Conservation (phyloP, 2,329 filamentous ascomycete species). For the Clonostachys solani region DNA sequence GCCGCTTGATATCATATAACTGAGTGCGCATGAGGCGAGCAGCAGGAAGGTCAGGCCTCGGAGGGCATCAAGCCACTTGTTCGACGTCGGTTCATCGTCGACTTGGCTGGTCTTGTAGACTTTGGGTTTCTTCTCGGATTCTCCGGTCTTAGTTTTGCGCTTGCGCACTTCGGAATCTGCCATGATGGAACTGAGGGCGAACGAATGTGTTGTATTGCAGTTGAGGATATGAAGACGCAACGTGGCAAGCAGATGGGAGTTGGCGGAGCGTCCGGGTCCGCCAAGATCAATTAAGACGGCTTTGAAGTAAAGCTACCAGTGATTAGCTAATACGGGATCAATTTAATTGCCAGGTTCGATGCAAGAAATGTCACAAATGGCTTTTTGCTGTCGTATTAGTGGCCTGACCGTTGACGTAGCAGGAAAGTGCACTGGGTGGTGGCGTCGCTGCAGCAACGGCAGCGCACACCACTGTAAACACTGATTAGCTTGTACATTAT, state of each 20-base stretch:
- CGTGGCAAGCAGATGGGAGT: no score
- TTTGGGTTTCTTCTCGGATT: slow-evolving; percentile 11
- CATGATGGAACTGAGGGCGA: slow-evolving; percentile 16
- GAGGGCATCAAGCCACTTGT: slow-evolving; percentile 58
- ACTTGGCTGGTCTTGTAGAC: slow-evolving; percentile 11
- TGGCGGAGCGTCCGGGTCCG: no score
- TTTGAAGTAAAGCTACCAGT: no score
- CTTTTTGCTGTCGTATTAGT: no score
- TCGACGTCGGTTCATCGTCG: slow-evolving; percentile 61
- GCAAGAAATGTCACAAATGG: no score
- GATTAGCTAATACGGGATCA: no score
- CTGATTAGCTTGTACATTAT: background rate
- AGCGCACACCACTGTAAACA: background rate
- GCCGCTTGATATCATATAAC: slow-evolving; percentile 71
- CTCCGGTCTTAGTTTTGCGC: slow-evolving; percentile 24
- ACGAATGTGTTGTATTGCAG: no score
- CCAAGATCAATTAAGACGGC: no score
- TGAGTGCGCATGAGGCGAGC: slow-evolving; percentile 63
- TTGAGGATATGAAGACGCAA: no score
- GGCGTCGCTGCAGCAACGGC: slow-evolving; percentile 1
- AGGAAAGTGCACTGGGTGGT: no score
- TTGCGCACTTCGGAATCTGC: slow-evolving; percentile 35
- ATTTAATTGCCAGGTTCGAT: no score
- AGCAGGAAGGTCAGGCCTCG: slow-evolving; percentile 65
- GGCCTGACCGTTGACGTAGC: no score